Evolutionary conservation across 768 basidiomycete genomes (phyloP), one percentile per base, ranked within the genome.

Genomic region (Kwoniella mangroviensis): DNA sequence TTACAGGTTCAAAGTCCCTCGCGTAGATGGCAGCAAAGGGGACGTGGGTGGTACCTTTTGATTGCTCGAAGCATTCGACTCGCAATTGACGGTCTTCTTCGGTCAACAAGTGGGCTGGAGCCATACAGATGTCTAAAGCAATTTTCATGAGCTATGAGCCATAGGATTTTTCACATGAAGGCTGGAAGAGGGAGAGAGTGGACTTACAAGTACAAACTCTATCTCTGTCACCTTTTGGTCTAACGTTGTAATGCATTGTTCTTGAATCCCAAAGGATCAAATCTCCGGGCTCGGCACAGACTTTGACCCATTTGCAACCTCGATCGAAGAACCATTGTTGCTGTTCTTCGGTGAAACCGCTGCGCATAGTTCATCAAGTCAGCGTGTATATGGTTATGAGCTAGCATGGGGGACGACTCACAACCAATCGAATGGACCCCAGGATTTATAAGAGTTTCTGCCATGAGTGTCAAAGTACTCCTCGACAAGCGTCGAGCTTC

Each of bases 181-280:
- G 45, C 1, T 43, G 12, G 42, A 67, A 49, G 63, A 41, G 28
- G 21, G 34, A 21, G 45, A 64, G 4, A 17, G 1, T 51, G 21
- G 12, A 57, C 70, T 63, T 28, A 71, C 70, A 81, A 21, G 73
- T 71, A 56, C 76, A 78, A 61, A 77, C 70, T 13, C 79, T 70
- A 42, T 75, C 71, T 34, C 71, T 72, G 5, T 70, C 57, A 11
- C 69, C 74, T 28, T 64, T 62, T 3, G 79, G 77, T 40, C 72
- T 62, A 17, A 75, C 65, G 53, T 78, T 78, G 75, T 81, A 81
- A 59, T 79, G 75, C 28, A 73, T 63, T 1, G 72, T 73, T 22
- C 72, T 51, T 22, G 64, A 63, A 64, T 82, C 75, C 79, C 82
- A 83, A 11, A 83, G 66, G 66, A 82, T 74, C 34, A 83, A 66